These are phyloP conservation scores for Crucihimalaya himalaica DNA, from an alignment of 345 rosid species.

Conservation along the genomic window DNA sequence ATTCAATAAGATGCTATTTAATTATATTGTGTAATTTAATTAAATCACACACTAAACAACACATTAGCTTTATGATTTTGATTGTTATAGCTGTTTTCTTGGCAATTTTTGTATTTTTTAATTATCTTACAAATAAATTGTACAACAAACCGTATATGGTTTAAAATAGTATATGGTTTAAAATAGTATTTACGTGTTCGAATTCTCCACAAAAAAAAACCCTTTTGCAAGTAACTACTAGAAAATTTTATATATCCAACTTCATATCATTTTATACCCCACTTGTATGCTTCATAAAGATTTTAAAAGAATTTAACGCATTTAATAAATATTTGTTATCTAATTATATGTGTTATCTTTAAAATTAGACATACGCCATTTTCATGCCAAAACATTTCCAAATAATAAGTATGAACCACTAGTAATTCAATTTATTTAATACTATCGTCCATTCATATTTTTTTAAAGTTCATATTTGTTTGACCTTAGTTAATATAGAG, in stretches of 20 bases:
- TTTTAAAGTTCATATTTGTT: background rate
- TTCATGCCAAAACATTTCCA: background rate
- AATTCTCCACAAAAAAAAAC: background rate
- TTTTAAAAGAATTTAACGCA: background rate
- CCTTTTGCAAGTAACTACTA: background rate
- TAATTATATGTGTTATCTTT: too few species aligned
- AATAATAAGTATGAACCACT: background rate
- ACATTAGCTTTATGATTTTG: background rate
- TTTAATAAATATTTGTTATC: background rate
- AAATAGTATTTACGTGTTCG: background rate
- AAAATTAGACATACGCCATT: too few species aligned
- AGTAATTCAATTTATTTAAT: background rate
- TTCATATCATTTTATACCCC: background rate
- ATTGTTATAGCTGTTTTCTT: background rate
- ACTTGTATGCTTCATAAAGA: background rate
- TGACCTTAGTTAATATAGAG: background rate
- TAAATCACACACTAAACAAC: too few species aligned
- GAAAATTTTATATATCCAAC: background rate
- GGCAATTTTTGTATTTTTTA: background rate
- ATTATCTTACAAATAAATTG: background rate
- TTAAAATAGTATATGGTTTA: too few species aligned
- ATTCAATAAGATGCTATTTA: too few species aligned
- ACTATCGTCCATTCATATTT: background rate
- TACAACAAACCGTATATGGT: background rate
- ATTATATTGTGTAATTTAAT: too few species aligned